A percentile compares a stretch with the other conserved stretches of the same genome.
Evolutionary conservation across 352 stramenopile genomes (phyloP).

Genomic region (Phytophthora cryptogea): DNA sequence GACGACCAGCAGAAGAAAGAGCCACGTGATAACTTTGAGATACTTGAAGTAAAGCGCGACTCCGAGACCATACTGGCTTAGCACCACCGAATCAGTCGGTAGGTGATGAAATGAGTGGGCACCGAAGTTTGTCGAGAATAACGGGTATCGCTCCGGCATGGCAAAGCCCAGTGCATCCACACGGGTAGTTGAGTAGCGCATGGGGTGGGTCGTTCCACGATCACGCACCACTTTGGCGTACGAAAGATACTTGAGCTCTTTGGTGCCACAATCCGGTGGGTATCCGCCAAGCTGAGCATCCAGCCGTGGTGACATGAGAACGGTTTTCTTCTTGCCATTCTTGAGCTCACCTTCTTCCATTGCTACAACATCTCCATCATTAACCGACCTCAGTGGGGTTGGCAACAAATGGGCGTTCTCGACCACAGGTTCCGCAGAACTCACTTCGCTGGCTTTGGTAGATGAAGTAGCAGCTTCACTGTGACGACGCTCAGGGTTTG

Average conservation of each 20-base stretch:
- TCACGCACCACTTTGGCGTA: constrained; percentile 78
- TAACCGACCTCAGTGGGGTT: neutral
- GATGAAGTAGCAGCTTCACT: constrained; percentile 17
- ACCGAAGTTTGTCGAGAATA: constrained; percentile 72
- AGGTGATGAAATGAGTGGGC: constrained; percentile 76
- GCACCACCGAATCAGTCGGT: constrained; percentile 72
- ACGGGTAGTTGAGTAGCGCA: constrained; percentile 67
- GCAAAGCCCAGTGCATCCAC: constrained; percentile 60
- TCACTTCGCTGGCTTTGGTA: constrained; percentile 33
- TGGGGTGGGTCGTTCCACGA: constrained; percentile 70
- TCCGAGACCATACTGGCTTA: constrained; percentile 79
- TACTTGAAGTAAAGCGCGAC: constrained; percentile 89
- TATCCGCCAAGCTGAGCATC: constrained; percentile 75
- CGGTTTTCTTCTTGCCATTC: constrained; percentile 14
- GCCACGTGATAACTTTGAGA: constrained; percentile 85
- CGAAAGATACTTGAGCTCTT: constrained; percentile 78
- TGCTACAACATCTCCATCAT: constrained; percentile 18
- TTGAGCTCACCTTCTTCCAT: constrained; percentile 28
- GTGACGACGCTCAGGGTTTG: constrained; percentile 13
- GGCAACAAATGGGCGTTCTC: constrained; percentile 21
- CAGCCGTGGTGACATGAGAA: constrained; percentile 42
- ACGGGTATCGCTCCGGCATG: constrained; percentile 57
- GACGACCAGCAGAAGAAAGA: constrained; percentile 78
- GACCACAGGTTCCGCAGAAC: constrained; percentile 22
- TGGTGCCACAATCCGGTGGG: constrained; percentile 75